Conservation (phyloP, 2,329 filamentous ascomycete species). For the Ophiostoma quercus region DNA sequence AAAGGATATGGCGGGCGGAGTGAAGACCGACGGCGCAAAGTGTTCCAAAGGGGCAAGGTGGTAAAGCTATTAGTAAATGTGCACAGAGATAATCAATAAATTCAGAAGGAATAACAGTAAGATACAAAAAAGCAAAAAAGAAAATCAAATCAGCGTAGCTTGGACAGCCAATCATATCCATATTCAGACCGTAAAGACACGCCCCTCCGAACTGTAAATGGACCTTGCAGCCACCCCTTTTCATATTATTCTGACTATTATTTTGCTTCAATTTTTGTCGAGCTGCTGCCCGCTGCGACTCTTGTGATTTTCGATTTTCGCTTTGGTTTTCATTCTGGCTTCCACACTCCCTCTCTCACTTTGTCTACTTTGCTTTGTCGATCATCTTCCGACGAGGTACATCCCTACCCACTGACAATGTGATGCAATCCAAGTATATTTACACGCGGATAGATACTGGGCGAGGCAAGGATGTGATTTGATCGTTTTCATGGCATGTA, state of each 20-base stretch:
- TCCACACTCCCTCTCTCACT: background rate
- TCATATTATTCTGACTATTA: background rate
- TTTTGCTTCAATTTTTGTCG: background rate
- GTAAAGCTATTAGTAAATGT: background rate
- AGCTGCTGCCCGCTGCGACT: background rate
- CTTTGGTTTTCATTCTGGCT: background rate
- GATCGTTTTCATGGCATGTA: background rate
- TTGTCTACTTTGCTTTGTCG: slow-evolving; percentile 1
- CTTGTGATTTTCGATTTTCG: background rate
- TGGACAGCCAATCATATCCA: background rate
- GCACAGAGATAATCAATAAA: background rate
- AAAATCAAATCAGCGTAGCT: background rate
- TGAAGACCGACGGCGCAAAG: background rate
- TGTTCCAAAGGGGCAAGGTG: background rate
- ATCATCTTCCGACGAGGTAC: background rate
- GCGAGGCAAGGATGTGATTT: slow-evolving; percentile 12
- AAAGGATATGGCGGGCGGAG: background rate
- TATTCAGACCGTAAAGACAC: background rate
- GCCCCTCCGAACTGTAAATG: background rate
- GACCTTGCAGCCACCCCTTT: background rate
- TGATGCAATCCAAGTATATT: slow-evolving; percentile 3
- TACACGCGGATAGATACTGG: slow-evolving; percentile 10
- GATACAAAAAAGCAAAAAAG: background rate
- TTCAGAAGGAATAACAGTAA: background rate
- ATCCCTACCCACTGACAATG: background rate